These are phyloP conservation scores for Chaetomium olivaceum DNA, from an alignment of 2,329 filamentous ascomycete genomes.

Conservation along the genomic window DNA sequence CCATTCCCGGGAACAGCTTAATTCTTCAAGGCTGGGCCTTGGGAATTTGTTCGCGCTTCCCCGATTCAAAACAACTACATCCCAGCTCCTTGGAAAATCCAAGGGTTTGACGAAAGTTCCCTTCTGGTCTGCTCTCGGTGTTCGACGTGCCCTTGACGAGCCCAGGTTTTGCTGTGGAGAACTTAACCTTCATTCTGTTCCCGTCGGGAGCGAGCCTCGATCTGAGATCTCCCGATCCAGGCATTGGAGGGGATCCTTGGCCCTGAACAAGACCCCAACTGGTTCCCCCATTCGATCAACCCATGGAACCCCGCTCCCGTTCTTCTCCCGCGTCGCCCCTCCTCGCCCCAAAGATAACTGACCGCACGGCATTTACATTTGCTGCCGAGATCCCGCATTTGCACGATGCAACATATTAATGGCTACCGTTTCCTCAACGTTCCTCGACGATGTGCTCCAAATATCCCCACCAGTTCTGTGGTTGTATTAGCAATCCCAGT, in stretches of 20 bases:
- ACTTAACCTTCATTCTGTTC: too few relatives aligned
- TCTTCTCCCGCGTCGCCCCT: neutral
- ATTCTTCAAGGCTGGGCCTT: too few relatives aligned
- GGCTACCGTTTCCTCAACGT: neutral
- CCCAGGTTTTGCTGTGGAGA: too few relatives aligned
- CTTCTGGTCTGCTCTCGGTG: too few relatives aligned
- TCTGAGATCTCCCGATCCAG: neutral
- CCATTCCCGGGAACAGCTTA: too few relatives aligned
- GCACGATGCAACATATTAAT: neutral
- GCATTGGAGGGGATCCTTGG: neutral
- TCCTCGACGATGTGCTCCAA: neutral
- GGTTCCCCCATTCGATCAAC: neutral
- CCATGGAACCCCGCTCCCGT: slow-evolving; percentile 11
- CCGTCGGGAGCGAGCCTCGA: too few relatives aligned
- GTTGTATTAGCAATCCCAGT: neutral
- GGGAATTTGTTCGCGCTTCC: too few relatives aligned
- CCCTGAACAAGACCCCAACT: neutral
- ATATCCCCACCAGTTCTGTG: neutral
- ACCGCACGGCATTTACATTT: slow-evolving; percentile 9
- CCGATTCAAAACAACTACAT: too few relatives aligned
- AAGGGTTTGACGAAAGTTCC: too few relatives aligned
- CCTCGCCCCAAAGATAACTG: neutral
- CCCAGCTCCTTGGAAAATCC: too few relatives aligned
- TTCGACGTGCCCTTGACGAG: too few relatives aligned
- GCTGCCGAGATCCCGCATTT: slow-evolving; percentile 1